Conservation (phyloP, 306 rosid species). For the Malus orientalis region DNA sequence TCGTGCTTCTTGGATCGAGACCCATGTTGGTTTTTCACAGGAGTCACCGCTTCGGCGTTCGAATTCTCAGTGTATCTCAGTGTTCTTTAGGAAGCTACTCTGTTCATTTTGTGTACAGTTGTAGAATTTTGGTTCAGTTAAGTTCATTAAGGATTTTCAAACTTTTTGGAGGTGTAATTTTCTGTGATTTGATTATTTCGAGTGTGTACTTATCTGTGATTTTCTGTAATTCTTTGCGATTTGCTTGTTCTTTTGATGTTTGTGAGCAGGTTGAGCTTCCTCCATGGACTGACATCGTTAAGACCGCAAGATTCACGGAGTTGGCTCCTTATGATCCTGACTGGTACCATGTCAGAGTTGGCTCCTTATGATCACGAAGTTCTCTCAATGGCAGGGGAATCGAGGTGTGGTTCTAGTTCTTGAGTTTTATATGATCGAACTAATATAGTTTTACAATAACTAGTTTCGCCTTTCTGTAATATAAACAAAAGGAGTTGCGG, state of each 20-base stretch:
- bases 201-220: too few relatives aligned
- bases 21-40: constrained; percentile 30
- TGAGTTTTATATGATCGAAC: too few relatives aligned
- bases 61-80: too few relatives aligned
- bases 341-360: constrained; percentile 50
- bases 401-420: too few relatives aligned
- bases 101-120: neutral
- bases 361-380: neutral
- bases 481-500: too few relatives aligned
- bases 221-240: neutral
- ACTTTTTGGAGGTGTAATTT: neutral
- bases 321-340: constrained; percentile 56
- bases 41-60: constrained; percentile 40
- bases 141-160: too few relatives aligned
- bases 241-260: too few relatives aligned
- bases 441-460: too few relatives aligned
- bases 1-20: constrained; percentile 43
- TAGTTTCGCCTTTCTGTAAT: too few relatives aligned
- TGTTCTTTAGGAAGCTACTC: neutral
- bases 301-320: constrained; percentile 49
- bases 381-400: too few relatives aligned
- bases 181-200: too few relatives aligned
- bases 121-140: neutral
- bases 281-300: constrained; percentile 48
- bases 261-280: constrained; percentile 39